Conservation (phyloP, 1,284 basidiomycete genomes). For the Rhizoctonia solani region DNA sequence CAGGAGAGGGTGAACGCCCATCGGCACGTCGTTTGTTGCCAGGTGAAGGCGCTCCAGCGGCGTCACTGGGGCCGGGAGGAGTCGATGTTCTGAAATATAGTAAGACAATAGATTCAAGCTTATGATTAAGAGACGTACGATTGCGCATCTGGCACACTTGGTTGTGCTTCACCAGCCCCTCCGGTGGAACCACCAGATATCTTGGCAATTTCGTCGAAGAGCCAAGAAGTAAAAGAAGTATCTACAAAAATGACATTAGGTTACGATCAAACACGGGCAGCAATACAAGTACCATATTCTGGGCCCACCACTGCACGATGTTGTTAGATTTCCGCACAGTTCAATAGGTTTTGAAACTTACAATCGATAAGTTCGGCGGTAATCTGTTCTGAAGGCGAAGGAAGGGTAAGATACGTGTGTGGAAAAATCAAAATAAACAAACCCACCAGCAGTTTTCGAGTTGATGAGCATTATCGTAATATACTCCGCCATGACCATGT, state of each 20-base stretch:
- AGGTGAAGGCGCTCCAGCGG: slow-evolving; percentile 38
- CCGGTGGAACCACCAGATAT: slow-evolving; percentile 8
- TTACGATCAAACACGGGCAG: not conserved
- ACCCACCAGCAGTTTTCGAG: slow-evolving; percentile 77
- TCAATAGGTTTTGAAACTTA: slow-evolving; percentile 49
- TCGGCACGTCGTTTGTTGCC: slow-evolving; percentile 68
- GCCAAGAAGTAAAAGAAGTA: slow-evolving; percentile 78
- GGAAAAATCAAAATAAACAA: slow-evolving; percentile 18
- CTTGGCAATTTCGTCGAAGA: slow-evolving; percentile 76
- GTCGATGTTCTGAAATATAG: not conserved
- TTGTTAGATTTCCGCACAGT: slow-evolving; percentile 10
- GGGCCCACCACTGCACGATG: slow-evolving; percentile 65
- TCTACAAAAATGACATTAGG: slow-evolving; percentile 52
- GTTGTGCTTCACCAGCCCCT: not conserved
- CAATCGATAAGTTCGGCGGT: slow-evolving; percentile 78
- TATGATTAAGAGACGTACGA: not conserved
- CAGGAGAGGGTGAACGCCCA: slow-evolving; percentile 74
- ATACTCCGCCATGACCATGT: slow-evolving; percentile 89
- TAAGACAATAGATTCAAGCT: not conserved
- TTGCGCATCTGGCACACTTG: slow-evolving; percentile 6
- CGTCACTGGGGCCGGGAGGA: slow-evolving; percentile 42
- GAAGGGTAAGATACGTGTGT: not conserved
- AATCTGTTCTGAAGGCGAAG: slow-evolving; percentile 66
- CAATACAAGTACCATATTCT: slow-evolving; percentile 63
- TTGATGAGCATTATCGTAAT: slow-evolving; percentile 92